Percentiles rank a stretch among this genome's conserved stretches.
Conservation (phyloP, 495 filamentous ascomycete genomes). For the Ascobolus immersus region DNA sequence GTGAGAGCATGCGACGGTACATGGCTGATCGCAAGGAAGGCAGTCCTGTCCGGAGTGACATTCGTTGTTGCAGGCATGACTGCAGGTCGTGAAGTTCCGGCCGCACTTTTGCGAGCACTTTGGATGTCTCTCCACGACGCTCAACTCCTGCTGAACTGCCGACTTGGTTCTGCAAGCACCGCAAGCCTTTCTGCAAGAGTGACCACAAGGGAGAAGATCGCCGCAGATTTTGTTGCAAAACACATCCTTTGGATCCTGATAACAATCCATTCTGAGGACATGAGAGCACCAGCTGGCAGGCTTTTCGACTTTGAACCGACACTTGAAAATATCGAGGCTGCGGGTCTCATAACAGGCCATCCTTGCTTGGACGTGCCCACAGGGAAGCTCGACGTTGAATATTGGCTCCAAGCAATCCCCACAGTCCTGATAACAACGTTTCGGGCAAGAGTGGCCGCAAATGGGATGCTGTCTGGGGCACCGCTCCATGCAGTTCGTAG, state of each 20-base stretch:
- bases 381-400: constrained; percentile 25
- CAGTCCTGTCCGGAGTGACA: constrained; percentile 33
- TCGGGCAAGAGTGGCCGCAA: constrained; percentile 38
- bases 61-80: constrained; percentile 25
- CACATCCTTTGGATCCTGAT: constrained; percentile 21
- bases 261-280: constrained; percentile 24
- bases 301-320: constrained; percentile 19
- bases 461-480: constrained; percentile 30
- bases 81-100: constrained; percentile 29
- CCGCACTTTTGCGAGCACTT: constrained; percentile 28
- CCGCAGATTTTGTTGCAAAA: constrained; percentile 26
- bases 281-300: constrained; percentile 31
- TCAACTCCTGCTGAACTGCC: constrained; percentile 4
- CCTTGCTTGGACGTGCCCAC: constrained; percentile 27
- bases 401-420: constrained; percentile 22
- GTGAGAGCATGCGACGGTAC: constrained; percentile 37
- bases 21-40: constrained; percentile 27
- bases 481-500: constrained; percentile 32
- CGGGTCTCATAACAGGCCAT: constrained; percentile 30
- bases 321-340: constrained; percentile 18
- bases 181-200: constrained; percentile 31
- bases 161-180: constrained; percentile 20
- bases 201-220: constrained; percentile 29
- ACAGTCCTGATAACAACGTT: constrained; percentile 30
- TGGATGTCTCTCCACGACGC: constrained; percentile 21